A percentile compares a stretch with the other conserved stretches of the same genome.
Conservation (phyloP, 1,284 basidiomycete genomes). For the Ceratorhiza oryzae-sativae region DNA sequence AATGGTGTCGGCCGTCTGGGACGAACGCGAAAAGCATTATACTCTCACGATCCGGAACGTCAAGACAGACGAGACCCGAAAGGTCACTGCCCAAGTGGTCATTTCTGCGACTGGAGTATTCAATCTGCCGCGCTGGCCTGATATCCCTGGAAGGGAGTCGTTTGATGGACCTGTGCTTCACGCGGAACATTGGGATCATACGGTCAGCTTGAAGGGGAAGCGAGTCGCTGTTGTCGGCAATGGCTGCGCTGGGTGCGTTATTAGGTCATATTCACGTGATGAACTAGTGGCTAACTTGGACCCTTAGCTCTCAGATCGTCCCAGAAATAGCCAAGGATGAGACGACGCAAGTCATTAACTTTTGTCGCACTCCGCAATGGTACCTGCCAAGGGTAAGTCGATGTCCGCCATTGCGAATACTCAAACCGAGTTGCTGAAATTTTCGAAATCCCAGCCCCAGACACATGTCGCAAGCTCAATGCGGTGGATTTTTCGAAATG, state of each 20-base stretch:
- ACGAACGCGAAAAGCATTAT: conserved; percentile 11
- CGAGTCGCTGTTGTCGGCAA: conserved; percentile 60
- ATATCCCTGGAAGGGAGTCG: conserved; percentile 21
- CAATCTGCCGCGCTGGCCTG: conserved; percentile 11
- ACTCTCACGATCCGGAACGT: neutral
- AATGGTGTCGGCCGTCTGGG: conserved; percentile 22
- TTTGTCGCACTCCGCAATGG: conserved; percentile 57
- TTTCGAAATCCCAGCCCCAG: conserved; percentile 1
- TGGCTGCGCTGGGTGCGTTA: conserved; percentile 54
- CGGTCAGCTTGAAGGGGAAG: neutral
- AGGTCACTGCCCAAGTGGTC: conserved; percentile 5
- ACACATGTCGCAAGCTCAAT: neutral
- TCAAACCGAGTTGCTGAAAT: neutral
- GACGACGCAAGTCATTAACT: conserved; percentile 41
- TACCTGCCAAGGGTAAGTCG: conserved; percentile 58
- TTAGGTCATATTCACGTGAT: neutral
- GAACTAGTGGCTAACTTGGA: neutral
- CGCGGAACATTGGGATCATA: conserved; percentile 21
- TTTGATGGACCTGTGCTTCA: conserved; percentile 6
- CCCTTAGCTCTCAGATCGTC: conserved; percentile 55
- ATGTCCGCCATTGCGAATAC: neutral
- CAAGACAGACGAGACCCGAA: neutral
- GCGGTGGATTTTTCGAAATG: conserved; percentile 27
- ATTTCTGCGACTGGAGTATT: conserved; percentile 22
- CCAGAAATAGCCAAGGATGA: conserved; percentile 28